Conservation (phyloP, 2,329 filamentous ascomycete genomes). For the Trichoderma arundinaceum region DNA sequence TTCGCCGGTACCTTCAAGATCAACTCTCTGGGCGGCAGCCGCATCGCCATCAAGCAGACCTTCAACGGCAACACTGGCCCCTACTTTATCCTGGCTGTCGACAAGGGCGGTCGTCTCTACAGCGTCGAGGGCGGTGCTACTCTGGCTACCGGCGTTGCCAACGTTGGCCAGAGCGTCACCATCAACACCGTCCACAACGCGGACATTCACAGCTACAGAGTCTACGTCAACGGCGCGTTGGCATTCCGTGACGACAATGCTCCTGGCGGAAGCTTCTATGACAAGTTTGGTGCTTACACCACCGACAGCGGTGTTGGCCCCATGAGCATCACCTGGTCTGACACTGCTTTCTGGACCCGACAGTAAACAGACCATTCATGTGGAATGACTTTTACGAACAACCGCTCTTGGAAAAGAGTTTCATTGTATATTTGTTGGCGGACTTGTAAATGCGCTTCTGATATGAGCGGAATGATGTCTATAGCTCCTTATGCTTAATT, state of each 20-base stretch:
- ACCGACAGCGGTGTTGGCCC: slow-evolving; percentile 36
- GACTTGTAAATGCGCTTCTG: not conserved
- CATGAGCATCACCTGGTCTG: slow-evolving; percentile 35
- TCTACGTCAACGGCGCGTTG: slow-evolving; percentile 38
- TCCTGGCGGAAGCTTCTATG: slow-evolving; percentile 38
- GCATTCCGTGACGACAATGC: slow-evolving; percentile 34
- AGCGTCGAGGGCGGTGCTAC: slow-evolving; percentile 35
- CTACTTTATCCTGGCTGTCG: slow-evolving; percentile 36
- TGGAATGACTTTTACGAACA: not conserved
- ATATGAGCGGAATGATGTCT: not conserved
- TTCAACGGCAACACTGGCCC: slow-evolving; percentile 36
- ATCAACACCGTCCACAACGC: slow-evolving; percentile 39
- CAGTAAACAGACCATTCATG: not conserved
- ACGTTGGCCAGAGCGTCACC: slow-evolving; percentile 34
- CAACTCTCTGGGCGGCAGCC: slow-evolving; percentile 36
- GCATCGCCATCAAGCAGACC: slow-evolving; percentile 38
- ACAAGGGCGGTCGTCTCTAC: slow-evolving; percentile 35
- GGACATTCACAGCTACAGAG: slow-evolving; percentile 33
- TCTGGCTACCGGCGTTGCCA: slow-evolving; percentile 35
- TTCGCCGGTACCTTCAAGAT: slow-evolving; percentile 38
- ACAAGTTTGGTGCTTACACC: slow-evolving; percentile 39
- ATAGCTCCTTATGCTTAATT: not conserved
- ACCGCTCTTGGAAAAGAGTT: not conserved
- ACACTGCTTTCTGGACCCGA: slow-evolving; percentile 35
- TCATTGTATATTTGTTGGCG: slow-evolving; percentile 22